Conservation (phyloP, 345 rosid species). For the Orychophragmus violaceus region DNA sequence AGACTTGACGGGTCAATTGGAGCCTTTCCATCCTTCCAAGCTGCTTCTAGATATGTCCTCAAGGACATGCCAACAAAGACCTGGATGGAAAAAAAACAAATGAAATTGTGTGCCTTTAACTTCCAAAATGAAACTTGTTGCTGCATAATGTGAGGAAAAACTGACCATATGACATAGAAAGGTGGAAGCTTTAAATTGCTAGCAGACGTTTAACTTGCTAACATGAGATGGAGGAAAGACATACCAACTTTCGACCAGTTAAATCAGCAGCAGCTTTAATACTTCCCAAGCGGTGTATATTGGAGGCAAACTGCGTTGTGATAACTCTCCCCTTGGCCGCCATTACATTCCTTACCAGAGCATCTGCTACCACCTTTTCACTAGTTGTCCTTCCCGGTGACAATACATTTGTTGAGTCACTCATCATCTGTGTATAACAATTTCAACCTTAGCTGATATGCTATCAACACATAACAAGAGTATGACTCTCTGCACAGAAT, state of each 20-base stretch:
- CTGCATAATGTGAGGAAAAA: not conserved
- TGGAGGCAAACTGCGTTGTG: slow-evolving; percentile 96
- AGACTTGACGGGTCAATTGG: slow-evolving; percentile 91
- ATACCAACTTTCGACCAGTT: slow-evolving; percentile 85
- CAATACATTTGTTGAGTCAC: slow-evolving; percentile 93
- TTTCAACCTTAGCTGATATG: not conserved
- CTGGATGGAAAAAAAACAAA: slow-evolving; percentile 33
- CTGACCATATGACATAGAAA: not conserved
- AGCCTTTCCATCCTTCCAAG: slow-evolving; percentile 99
- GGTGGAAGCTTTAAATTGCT: not conserved
- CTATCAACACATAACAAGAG: not conserved
- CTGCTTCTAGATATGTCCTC: slow-evolving; percentile 93
- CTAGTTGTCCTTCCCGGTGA: slow-evolving; percentile 96
- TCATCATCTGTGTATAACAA: slow-evolving; percentile 77
- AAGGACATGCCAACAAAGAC: slow-evolving; percentile 97
- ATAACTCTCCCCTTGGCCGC: slow-evolving; percentile 88
- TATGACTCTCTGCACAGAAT: not conserved
- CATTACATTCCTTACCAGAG: slow-evolving; percentile 70
- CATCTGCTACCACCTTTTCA: slow-evolving; percentile 77
- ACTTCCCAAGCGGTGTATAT: slow-evolving; percentile 96
- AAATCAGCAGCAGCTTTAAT: slow-evolving; percentile 94
- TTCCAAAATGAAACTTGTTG: not conserved
- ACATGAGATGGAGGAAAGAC: slow-evolving; percentile 19
- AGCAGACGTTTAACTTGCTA: slow-evolving; percentile 2
- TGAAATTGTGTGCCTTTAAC: not conserved